Percentiles rank a stretch among this genome's conserved stretches.
phyloP scores from a whole-genome alignment of 176 grass and related monocot genomes.

The Chrysopogon serrulatus region DNA sequence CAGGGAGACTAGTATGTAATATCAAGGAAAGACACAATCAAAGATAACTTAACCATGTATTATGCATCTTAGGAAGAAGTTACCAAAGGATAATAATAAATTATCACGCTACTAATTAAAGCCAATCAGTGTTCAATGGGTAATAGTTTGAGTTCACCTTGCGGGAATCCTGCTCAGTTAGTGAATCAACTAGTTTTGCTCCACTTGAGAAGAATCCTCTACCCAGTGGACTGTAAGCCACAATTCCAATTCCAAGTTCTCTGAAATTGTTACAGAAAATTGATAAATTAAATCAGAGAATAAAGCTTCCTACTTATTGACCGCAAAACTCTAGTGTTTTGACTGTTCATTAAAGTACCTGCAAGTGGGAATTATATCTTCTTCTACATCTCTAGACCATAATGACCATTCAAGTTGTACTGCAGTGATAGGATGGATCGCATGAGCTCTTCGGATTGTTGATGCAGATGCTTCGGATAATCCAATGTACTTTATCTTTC shows the following conservation, averaged over 20 bases:
- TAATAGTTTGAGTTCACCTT: slow-evolving; percentile 19
- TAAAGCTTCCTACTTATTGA: neutral
- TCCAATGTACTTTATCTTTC: slow-evolving; percentile 74
- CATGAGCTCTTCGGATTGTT: slow-evolving; percentile 70
- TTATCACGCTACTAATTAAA: neutral
- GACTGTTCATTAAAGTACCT: slow-evolving; percentile 14
- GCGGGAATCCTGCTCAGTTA: slow-evolving; percentile 36
- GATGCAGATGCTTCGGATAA: slow-evolving; percentile 55
- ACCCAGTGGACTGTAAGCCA: neutral
- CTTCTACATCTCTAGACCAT: slow-evolving; percentile 58
- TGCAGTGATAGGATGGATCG: slow-evolving; percentile 64
- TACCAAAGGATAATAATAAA: neutral
- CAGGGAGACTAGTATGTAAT: too few species aligned
- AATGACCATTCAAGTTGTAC: slow-evolving; percentile 65
- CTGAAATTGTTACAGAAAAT: neutral
- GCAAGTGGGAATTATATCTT: slow-evolving; percentile 58
- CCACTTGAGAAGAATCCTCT: slow-evolving; percentile 10
- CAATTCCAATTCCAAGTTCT: slow-evolving; percentile 64
- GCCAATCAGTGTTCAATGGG: neutral
- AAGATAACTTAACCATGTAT: neutral
- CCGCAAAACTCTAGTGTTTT: neutral
- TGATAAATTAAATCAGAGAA: neutral
- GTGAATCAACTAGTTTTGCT: slow-evolving; percentile 26
- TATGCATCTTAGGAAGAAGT: neutral
- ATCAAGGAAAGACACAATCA: neutral